These are phyloP conservation scores for Corchorus capsularis DNA, from an alignment of 345 rosid genomes.

Conservation along the genomic window DNA sequence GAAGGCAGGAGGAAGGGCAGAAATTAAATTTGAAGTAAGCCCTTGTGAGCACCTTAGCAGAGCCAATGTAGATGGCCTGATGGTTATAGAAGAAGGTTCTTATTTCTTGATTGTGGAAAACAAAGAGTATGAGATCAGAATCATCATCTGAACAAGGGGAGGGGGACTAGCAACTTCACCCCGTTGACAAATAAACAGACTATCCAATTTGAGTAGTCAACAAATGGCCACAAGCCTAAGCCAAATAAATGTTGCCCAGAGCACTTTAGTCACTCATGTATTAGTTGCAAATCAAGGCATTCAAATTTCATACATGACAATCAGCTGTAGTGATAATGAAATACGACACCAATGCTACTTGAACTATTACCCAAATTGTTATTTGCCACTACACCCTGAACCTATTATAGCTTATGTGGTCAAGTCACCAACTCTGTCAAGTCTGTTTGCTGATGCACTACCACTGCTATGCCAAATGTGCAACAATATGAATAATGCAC, in stretches of 20 bases:
- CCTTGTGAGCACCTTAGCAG: slow-evolving; percentile 48
- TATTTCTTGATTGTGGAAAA: slow-evolving; percentile 52
- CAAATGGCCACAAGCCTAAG: background rate
- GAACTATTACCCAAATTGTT: background rate
- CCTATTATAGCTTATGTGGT: background rate
- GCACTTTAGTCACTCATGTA: background rate
- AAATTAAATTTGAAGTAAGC: slow-evolving; percentile 40
- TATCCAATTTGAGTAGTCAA: background rate
- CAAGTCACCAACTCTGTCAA: background rate
- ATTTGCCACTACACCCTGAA: background rate
- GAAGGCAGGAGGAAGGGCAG: slow-evolving; percentile 38
- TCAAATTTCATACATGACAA: background rate
- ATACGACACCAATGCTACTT: slow-evolving; percentile 5
- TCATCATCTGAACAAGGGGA: background rate
- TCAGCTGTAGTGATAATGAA: background rate
- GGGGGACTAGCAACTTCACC: background rate
- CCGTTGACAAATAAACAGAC: background rate
- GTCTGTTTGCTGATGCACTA: background rate
- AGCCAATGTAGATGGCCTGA: slow-evolving; percentile 55
- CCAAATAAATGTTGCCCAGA: background rate
- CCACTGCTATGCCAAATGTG: background rate
- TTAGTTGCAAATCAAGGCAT: background rate
- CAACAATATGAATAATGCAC: slow-evolving; percentile 25
- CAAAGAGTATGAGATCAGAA: slow-evolving; percentile 28
- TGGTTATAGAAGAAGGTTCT: slow-evolving; percentile 63